Evolutionary conservation across 441 rosid species (phyloP).

Genomic region (Flueggea neowawraea): DNA sequence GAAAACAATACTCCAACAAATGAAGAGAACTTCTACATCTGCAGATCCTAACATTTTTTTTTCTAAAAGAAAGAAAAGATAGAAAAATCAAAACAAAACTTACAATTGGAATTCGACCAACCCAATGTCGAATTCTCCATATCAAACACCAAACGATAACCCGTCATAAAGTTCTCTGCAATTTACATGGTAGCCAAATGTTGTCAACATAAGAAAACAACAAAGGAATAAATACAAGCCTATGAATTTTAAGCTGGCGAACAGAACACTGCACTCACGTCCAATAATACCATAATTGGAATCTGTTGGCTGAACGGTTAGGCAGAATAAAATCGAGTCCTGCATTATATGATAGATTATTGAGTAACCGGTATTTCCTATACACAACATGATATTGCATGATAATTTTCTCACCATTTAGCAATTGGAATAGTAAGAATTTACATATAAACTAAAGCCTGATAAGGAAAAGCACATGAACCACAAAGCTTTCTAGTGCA

Average conservation of each 20-base stretch:
- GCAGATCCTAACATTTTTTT: too few species aligned
- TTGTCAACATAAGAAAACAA: background rate
- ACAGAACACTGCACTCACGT: constrained; percentile 22
- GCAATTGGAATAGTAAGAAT: background rate
- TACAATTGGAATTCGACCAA: constrained; percentile 39
- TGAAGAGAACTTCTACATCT: too few species aligned
- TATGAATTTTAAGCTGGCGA: background rate
- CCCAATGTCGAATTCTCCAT: constrained; percentile 33
- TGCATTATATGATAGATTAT: constrained; percentile 11
- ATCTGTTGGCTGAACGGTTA: constrained; percentile 19
- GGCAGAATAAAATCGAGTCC: constrained; percentile 24
- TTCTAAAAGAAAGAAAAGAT: too few species aligned
- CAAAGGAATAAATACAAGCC: background rate
- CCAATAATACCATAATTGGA: constrained; percentile 27
- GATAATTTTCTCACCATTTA: constrained; percentile 1
- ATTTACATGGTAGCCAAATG: constrained; percentile 1
- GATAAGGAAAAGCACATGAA: background rate
- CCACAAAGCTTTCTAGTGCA: background rate
- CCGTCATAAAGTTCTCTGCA: constrained; percentile 45
- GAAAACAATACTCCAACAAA: too few species aligned
- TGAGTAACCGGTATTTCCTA: background rate
- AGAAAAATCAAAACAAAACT: constrained; percentile 8
- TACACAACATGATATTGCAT: background rate
- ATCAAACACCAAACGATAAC: constrained; percentile 37
- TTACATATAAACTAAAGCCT: too few species aligned